Evolutionary conservation across 1,284 basidiomycete genomes (phyloP).

Genomic region (Boletus smithii): DNA sequence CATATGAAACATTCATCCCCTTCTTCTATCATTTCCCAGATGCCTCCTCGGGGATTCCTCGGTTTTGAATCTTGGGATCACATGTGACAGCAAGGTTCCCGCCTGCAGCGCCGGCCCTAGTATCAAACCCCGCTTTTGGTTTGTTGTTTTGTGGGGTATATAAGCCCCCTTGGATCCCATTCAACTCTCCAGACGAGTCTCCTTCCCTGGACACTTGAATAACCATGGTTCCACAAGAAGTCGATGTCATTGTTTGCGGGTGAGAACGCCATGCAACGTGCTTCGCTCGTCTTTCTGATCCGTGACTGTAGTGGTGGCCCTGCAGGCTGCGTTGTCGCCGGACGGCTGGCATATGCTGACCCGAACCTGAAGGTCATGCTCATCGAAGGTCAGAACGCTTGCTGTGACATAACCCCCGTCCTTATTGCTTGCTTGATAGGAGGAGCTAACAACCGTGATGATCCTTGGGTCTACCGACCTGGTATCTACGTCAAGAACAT

Average conservation of each 20-base stretch:
- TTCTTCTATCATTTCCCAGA: too few relatives aligned
- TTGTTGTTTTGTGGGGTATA: slow-evolving; percentile 14
- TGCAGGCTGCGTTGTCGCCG: slow-evolving; percentile 65
- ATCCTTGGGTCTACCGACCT: slow-evolving; percentile 70
- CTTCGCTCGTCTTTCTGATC: slow-evolving; percentile 6
- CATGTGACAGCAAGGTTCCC: too few relatives aligned
- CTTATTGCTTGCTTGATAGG: slow-evolving; percentile 34
- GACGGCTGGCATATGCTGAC: slow-evolving; percentile 67
- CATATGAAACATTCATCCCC: too few relatives aligned
- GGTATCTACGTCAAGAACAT: slow-evolving; percentile 69
- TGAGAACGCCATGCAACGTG: slow-evolving; percentile 20
- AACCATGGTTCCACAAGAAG: slow-evolving; percentile 57
- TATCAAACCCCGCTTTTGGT: slow-evolving; percentile 6
- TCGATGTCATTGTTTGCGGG: slow-evolving; percentile 66
- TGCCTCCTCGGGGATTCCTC: too few relatives aligned
- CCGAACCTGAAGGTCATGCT: slow-evolving; percentile 72
- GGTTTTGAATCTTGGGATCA: too few relatives aligned
- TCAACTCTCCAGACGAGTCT: slow-evolving; percentile 3
- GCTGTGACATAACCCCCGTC: background rate
- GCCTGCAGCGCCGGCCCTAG: too few relatives aligned
- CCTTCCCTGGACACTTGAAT: too few relatives aligned
- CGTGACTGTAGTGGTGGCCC: slow-evolving; percentile 53
- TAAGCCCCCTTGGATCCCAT: slow-evolving; percentile 6
- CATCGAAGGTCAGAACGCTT: slow-evolving; percentile 50
- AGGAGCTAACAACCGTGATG: slow-evolving; percentile 68